Evolutionary conservation across 257 asterid genomes (phyloP).

Genomic region (Plantago elongata): DNA sequence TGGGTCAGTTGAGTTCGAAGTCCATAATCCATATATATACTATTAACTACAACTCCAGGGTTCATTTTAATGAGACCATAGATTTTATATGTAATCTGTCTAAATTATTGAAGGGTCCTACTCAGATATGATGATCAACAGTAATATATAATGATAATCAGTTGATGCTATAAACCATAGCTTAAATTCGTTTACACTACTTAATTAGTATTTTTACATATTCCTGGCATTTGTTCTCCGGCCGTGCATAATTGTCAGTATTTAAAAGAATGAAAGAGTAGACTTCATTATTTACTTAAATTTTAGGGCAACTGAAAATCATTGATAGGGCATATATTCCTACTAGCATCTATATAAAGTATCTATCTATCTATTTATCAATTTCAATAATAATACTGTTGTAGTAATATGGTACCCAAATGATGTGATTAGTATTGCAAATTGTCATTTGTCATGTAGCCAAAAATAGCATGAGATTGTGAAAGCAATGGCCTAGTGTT

Average conservation of each 20-base stretch:
- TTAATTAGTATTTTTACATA: not conserved
- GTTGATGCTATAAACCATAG: not conserved
- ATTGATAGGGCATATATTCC: no score
- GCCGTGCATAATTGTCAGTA: not conserved
- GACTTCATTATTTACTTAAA: not conserved
- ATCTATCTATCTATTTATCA: no score
- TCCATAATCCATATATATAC: conserved; percentile 8
- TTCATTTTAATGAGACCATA: conserved; percentile 12
- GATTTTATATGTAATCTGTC: not conserved
- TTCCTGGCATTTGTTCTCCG: not conserved
- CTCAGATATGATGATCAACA: not conserved
- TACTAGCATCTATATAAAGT: no score
- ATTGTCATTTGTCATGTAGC: conserved; percentile 30
- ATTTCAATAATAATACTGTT: no score
- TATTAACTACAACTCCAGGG: conserved; percentile 3
- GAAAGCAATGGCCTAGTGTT: conserved; percentile 7
- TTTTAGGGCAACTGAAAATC: not conserved
- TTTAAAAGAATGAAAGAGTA: not conserved
- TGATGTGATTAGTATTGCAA: conserved; percentile 29
- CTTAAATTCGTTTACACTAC: not conserved
- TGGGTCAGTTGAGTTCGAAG: conserved; percentile 7
- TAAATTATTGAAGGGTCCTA: not conserved
- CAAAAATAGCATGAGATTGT: conserved; percentile 24
- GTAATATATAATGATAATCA: not conserved
- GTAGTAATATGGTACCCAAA: not conserved